A percentile compares a stretch with the other conserved stretches of the same genome.
Conservation (phyloP, 768 basidiomycete genomes). For the Leccinum barrowsii region DNA sequence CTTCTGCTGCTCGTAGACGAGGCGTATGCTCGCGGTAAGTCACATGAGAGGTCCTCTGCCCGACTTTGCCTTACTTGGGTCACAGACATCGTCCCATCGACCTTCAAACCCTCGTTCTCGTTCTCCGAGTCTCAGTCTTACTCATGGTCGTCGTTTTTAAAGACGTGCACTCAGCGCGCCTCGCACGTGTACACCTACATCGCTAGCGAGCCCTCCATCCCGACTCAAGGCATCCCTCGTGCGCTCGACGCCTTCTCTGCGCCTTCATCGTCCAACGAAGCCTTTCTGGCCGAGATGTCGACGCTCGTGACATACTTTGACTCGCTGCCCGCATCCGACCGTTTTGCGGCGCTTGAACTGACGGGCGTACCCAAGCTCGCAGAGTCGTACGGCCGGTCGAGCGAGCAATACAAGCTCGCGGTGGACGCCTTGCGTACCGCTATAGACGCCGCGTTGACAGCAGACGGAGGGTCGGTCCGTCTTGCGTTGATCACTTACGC, state of each 20-base stretch:
- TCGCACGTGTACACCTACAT: slow-evolving; percentile 54
- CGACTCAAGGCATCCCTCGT: slow-evolving; percentile 29
- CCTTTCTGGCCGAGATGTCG: slow-evolving; percentile 40
- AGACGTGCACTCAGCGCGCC: slow-evolving; percentile 58
- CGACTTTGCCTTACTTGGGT: background rate
- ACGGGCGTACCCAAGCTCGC: slow-evolving; percentile 48
- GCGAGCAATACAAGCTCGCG: slow-evolving; percentile 53
- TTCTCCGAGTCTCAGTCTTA: slow-evolving; percentile 30
- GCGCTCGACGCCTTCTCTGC: slow-evolving; percentile 41
- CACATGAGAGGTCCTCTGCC: background rate
- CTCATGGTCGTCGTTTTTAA: slow-evolving; percentile 48
- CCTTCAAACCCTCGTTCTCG: slow-evolving; percentile 47
- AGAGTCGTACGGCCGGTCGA: slow-evolving; percentile 42
- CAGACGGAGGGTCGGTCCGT: slow-evolving; percentile 32
- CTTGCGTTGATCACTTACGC: slow-evolving; percentile 54
- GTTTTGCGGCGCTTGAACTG: slow-evolving; percentile 65
- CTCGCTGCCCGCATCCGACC: slow-evolving; percentile 28
- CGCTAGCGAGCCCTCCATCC: slow-evolving; percentile 36
- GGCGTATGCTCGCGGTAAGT: slow-evolving; percentile 51
- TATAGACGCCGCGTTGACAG: slow-evolving; percentile 41
- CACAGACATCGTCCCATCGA: slow-evolving; percentile 56
- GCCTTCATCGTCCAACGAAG: slow-evolving; percentile 36
- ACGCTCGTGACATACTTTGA: slow-evolving; percentile 54
- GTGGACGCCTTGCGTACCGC: slow-evolving; percentile 44
- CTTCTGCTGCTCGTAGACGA: slow-evolving; percentile 58